Base-by-base conservation (phyloP, 2,329 filamentous ascomycete genomes). In the Fusarium nurragi region DNA sequence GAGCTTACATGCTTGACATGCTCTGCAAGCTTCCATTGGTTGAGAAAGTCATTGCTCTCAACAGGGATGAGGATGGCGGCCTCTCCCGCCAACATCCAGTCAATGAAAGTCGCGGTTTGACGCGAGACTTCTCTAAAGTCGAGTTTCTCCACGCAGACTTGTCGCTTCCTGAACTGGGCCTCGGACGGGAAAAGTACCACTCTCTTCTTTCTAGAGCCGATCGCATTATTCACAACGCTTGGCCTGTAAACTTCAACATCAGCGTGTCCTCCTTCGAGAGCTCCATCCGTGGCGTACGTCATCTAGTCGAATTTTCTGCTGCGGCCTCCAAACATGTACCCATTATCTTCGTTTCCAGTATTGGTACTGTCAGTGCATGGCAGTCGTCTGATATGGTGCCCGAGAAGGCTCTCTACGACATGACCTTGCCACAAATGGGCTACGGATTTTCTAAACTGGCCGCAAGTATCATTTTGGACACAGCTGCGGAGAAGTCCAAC, bases 201-300 rank as follows among this genome's bases (percentile, higher is more conserved):
- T 1, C 6, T 10, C 34, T 60, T 12, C 28, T 60, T 3, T 4
- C 9, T 0, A 14, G 6, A 2, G 54, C 23, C 4, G 56, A 60
- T 18, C 34, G 54, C 1, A 34, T 60, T 0, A 18, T 60, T 2
- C 56, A 60, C 6, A 60, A 60, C 14, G 56, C 56, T 0, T 60
- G 56, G 56, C 56, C 56, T 0, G 56, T 60, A 2, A 60, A 60
- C n/a, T 60, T 60, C 46, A 60, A 60, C 3, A 45, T 60, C 10
- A 60, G 26, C 6, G 40, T 60, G 3, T 45, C 54, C 3, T 53
- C 56, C 0, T 60, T 60, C 6, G 46, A 60, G 1, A 28, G 11
- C 3, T 44, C 37, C 0, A 51, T 60, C 3, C 19, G 54, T 0
- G 56, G 56, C 0, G 46, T 60, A 0, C 46, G 56, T 2, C 39